Percentiles rank a stretch among this genome's conserved stretches.
These are phyloP conservation scores for Ettlia oleoabundans DNA, from an alignment of 139 green algal species.

Conservation along the genomic window DNA sequence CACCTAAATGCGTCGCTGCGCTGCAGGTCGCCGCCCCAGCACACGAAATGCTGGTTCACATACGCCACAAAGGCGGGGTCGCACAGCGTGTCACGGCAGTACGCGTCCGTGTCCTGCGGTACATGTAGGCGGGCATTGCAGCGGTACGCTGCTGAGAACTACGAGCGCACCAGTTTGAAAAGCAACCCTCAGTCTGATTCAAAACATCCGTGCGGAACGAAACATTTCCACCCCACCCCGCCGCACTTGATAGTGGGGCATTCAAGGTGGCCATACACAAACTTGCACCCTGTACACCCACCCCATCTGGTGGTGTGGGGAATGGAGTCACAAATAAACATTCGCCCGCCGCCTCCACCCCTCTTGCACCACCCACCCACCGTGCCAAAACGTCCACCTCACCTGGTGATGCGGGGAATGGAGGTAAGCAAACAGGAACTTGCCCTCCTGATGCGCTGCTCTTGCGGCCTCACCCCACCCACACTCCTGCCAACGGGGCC, in stretches of 20 bases:
- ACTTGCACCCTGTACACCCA: too few species aligned
- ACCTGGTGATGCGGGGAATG: constrained; percentile 77
- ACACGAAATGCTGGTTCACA: constrained; percentile 63
- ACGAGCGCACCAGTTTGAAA: neutral
- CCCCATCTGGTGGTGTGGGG: constrained; percentile 68
- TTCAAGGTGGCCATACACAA: too few species aligned
- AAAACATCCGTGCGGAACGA: too few species aligned
- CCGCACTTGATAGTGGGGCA: too few species aligned
- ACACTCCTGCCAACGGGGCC: constrained; percentile 50
- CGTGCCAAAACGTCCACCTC: neutral
- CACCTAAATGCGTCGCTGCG: constrained; percentile 65
- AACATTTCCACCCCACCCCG: too few species aligned
- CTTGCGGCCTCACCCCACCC: constrained; percentile 61
- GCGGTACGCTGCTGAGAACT: neutral
- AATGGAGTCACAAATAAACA: too few species aligned
- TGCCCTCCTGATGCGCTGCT: constrained; percentile 67
- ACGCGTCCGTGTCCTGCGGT: constrained; percentile 67
- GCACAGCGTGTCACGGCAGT: constrained; percentile 68
- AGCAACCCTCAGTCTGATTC: neutral
- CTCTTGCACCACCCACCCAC: neutral
- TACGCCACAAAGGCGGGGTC: constrained; percentile 63
- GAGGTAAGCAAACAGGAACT: constrained; percentile 86
- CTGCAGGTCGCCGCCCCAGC: constrained; percentile 76
- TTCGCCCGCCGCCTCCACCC: neutral
- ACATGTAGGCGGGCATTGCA: neutral